Conservation (phyloP, 2,329 filamentous ascomycete species). For the Verticillium dahliae region DNA sequence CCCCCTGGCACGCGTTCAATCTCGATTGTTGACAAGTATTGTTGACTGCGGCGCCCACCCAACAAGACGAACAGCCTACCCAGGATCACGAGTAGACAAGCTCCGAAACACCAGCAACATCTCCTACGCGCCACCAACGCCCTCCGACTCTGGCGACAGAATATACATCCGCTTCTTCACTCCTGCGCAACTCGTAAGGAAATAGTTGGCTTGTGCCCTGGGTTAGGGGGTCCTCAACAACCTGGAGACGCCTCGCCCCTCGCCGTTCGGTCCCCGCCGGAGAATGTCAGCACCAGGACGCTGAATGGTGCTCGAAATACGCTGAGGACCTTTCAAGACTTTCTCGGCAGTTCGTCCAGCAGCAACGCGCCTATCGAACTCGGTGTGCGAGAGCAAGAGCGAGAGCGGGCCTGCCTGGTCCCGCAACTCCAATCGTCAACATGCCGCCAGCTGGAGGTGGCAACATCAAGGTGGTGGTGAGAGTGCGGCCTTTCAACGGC, state of each 20-base stretch:
- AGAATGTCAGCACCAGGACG: background rate
- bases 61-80: background rate
- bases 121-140: background rate
- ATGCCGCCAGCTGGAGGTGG: constrained; percentile 73
- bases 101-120: background rate
- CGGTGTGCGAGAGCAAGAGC: background rate
- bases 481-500: constrained; percentile 89
- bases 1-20: background rate
- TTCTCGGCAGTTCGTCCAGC: background rate
- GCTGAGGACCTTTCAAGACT: background rate
- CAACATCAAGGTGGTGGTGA: constrained; percentile 99
- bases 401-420: background rate
- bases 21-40: background rate
- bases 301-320: background rate
- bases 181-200: background rate
- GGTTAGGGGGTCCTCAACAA: background rate
- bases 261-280: background rate
- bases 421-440: constrained; percentile 6
- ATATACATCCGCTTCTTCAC: background rate
- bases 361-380: background rate
- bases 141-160: background rate
- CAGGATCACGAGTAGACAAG: background rate
- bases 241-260: background rate
- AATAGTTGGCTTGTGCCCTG: background rate
- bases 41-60: background rate